These are phyloP conservation scores for Fusarium sp. DNA, from an alignment of 2,329 filamentous ascomycete genomes.

Conservation along the genomic window DNA sequence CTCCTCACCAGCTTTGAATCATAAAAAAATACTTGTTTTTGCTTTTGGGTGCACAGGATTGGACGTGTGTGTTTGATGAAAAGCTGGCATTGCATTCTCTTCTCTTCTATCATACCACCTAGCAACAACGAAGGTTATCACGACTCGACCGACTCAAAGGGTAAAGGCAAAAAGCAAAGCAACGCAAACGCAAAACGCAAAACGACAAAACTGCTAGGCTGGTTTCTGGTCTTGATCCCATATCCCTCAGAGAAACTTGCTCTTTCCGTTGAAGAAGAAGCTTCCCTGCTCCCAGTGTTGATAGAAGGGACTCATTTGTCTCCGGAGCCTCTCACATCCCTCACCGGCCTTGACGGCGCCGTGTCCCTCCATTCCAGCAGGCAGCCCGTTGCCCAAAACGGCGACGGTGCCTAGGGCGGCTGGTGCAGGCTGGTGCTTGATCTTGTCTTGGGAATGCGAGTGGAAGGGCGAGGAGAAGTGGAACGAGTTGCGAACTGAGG, in stretches of 20 bases:
- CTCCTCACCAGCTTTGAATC: conserved; percentile 44
- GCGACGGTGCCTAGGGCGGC: conserved; percentile 42
- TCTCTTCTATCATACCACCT: conserved; percentile 7
- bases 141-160: neutral
- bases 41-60: conserved; percentile 15
- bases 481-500: conserved; percentile 41
- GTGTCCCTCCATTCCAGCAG: conserved; percentile 18
- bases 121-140: conserved; percentile 1
- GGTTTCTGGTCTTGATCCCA: neutral
- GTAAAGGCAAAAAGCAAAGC: neutral
- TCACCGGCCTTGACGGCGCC: conserved; percentile 31
- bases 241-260: conserved; percentile 15
- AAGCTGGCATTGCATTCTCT: conserved; percentile 13
- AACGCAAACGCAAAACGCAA: conserved; percentile 5
- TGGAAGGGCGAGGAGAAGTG: conserved; percentile 33
- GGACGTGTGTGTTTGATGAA: conserved; percentile 15
- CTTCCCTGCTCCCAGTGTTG: conserved; percentile 37
- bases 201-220: conserved; percentile 11
- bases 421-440: conserved; percentile 36
- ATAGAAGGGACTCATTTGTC: conserved; percentile 41
- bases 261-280: conserved; percentile 23
- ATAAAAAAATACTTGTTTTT: conserved; percentile 41
- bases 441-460: conserved; percentile 32
- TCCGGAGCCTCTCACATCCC: conserved; percentile 26
- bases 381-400: conserved; percentile 33